Percentiles rank a stretch among this genome's conserved stretches.
Evolutionary conservation across 495 filamentous ascomycete species (phyloP).

Genomic region (Podospora comata): DNA sequence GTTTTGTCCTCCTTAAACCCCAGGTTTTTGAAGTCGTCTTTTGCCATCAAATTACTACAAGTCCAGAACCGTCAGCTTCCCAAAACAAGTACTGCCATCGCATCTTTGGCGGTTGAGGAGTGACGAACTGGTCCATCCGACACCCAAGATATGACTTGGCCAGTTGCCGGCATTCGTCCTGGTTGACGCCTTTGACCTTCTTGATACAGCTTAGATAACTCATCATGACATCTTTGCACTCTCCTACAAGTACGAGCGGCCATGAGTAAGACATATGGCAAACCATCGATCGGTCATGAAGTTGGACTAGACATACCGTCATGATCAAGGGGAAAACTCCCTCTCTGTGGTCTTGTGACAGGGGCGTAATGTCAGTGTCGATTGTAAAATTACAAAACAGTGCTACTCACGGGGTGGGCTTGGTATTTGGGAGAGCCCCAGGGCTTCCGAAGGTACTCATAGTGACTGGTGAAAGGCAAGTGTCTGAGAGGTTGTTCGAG

Average conservation of each 20-base stretch:
- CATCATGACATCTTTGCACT: conserved; percentile 86
- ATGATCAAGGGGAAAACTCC: conserved; percentile 94
- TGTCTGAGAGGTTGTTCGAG: not conserved
- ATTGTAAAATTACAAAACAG: conserved; percentile 3
- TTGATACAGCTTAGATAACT: conserved; percentile 84
- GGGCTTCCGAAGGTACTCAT: conserved; percentile 73
- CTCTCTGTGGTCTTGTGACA: conserved; percentile 73
- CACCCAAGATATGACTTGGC: conserved; percentile 87
- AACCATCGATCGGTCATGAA: not conserved
- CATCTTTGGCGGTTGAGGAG: not conserved
- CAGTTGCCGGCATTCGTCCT: conserved; percentile 75
- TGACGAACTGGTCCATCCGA: conserved; percentile 81
- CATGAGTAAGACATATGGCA: conserved; percentile 15
- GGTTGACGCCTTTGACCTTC: conserved; percentile 74
- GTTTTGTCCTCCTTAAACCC: conserved; percentile 55
- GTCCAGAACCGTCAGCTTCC: not conserved
- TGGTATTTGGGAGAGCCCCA: conserved; percentile 66
- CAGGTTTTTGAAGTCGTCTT: conserved; percentile 87
- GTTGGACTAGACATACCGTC: conserved; percentile 58
- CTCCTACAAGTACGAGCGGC: conserved; percentile 52
- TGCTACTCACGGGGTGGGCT: conserved; percentile 70
- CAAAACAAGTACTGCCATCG: not conserved
- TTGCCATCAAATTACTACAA: conserved; percentile 86
- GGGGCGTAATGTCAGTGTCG: conserved; percentile 11
- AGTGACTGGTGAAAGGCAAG: not conserved